Percentiles rank a stretch among this genome's conserved stretches.
Evolutionary conservation across 2,329 filamentous ascomycete genomes (phyloP).

Genomic region (Botryotinia convoluta): DNA sequence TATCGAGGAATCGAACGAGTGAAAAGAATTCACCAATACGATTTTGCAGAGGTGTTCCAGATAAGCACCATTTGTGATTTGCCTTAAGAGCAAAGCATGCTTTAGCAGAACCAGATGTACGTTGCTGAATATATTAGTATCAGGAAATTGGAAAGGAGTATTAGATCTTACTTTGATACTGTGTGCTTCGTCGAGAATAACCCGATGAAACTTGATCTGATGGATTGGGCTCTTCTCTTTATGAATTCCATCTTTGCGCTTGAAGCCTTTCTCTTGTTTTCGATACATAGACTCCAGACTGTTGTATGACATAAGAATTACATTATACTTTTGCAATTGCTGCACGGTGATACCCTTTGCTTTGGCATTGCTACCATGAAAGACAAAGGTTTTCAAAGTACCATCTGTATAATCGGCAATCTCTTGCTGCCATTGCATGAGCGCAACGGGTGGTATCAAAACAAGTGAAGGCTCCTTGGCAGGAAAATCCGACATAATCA

Average conservation of each 20-base stretch:
- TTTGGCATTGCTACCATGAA: constrained; percentile 82
- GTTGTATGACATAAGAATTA: constrained; percentile 97
- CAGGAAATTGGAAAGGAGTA: not conserved
- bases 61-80: constrained; percentile 91
- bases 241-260: constrained; percentile 72
- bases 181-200: constrained; percentile 93
- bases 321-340: constrained; percentile 78
- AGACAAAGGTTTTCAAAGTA: constrained; percentile 84
- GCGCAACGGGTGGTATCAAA: constrained; percentile 84
- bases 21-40: constrained; percentile 98
- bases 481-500: constrained; percentile 97
- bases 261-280: constrained; percentile 89
- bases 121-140: constrained; percentile 48
- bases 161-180: constrained; percentile 70
- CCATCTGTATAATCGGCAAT: constrained; percentile 81
- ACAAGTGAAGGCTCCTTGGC: constrained; percentile 80
- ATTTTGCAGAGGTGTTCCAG: constrained; percentile 93
- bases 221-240: constrained; percentile 82
- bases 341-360: constrained; percentile 72
- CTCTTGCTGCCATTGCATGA: constrained; percentile 92
- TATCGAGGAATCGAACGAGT: constrained; percentile 83
- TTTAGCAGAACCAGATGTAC: constrained; percentile 87
- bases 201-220: constrained; percentile 79
- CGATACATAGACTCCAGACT: constrained; percentile 87
- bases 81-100: constrained; percentile 90